These are phyloP conservation scores for Hymenoscyphus occultus DNA, from an alignment of 2,329 filamentous ascomycete genomes.

Conservation along the genomic window DNA sequence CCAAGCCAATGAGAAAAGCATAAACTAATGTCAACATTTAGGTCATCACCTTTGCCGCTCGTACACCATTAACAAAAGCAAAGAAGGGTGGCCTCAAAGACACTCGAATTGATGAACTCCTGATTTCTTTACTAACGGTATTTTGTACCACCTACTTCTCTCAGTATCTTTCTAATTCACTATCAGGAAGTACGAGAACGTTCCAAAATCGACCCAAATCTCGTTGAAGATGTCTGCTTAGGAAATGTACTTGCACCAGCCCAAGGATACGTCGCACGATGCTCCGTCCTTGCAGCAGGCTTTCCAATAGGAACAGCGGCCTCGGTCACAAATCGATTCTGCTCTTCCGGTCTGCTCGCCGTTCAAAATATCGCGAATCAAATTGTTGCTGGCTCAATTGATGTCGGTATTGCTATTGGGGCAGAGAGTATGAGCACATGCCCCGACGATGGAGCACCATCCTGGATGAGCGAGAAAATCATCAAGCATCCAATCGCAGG, in stretches of 20 bases:
- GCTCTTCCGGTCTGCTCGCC: slow-evolving; percentile 92
- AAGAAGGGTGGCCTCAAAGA: slow-evolving; percentile 94
- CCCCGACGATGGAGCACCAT: slow-evolving; percentile 70
- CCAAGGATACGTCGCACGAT: slow-evolving; percentile 89
- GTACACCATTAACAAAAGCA: slow-evolving; percentile 86
- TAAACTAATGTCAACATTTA: slow-evolving; percentile 16
- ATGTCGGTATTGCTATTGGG: slow-evolving; percentile 82
- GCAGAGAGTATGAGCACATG: slow-evolving; percentile 87
- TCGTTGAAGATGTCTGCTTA: slow-evolving; percentile 17
- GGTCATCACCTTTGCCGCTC: slow-evolving; percentile 85
- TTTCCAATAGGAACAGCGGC: slow-evolving; percentile 87
- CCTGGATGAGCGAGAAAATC: slow-evolving; percentile 68
- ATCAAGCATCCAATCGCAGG: slow-evolving; percentile 73
- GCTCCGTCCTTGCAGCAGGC: slow-evolving; percentile 83
- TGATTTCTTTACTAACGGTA: slow-evolving; percentile 76
- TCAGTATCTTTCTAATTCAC: background rate
- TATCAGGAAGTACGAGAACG: slow-evolving; percentile 13
- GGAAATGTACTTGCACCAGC: slow-evolving; percentile 47
- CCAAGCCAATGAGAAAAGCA: background rate
- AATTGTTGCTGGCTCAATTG: slow-evolving; percentile 76
- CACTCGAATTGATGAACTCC: slow-evolving; percentile 78
- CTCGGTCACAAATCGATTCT: slow-evolving; percentile 90
- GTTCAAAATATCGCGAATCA: slow-evolving; percentile 92
- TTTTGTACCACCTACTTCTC: slow-evolving; percentile 19
- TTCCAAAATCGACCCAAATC: slow-evolving; percentile 48